These are phyloP conservation scores for Corylus heterophylla DNA, from an alignment of 306 rosid genomes.

Conservation along the genomic window DNA sequence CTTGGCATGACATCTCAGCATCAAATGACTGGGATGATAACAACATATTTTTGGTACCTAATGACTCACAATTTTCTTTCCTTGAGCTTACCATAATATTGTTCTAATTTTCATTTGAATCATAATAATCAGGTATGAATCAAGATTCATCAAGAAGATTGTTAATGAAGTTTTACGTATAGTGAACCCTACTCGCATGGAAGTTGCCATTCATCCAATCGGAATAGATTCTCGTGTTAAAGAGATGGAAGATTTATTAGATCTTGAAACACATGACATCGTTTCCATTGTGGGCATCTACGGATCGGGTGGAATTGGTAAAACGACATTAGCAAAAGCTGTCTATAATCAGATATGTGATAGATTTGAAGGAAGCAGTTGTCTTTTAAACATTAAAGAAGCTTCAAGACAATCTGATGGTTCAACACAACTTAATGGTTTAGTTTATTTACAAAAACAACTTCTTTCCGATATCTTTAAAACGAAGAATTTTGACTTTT, in stretches of 20 bases:
- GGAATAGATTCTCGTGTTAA: constrained; percentile 5
- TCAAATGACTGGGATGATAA: too few relatives aligned
- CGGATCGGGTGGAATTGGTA: constrained; percentile 34
- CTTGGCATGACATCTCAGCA: too few relatives aligned
- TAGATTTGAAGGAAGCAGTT: neutral
- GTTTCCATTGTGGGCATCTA: constrained; percentile 9
- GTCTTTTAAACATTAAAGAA: constrained; percentile 16
- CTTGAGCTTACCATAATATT: neutral
- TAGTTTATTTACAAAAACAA: constrained; percentile 13
- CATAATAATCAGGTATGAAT: constrained; percentile 15
- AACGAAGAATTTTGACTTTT: neutral
- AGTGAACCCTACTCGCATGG: neutral
- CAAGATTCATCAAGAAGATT: constrained; percentile 8
- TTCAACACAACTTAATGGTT: neutral
- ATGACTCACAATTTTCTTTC: neutral
- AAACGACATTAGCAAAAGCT: constrained; percentile 32
- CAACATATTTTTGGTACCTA: too few relatives aligned
- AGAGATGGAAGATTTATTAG: neutral
- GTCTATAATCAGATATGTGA: constrained; percentile 14
- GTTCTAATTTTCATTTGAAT: neutral
- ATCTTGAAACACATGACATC: neutral
- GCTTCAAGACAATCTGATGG: neutral
- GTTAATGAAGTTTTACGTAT: neutral
- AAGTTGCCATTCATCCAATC: constrained; percentile 15
- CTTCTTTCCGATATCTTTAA: constrained; percentile 18